Evolutionary conservation across 2,329 filamentous ascomycete genomes (phyloP).

Genomic region (Penicillium decumbens): DNA sequence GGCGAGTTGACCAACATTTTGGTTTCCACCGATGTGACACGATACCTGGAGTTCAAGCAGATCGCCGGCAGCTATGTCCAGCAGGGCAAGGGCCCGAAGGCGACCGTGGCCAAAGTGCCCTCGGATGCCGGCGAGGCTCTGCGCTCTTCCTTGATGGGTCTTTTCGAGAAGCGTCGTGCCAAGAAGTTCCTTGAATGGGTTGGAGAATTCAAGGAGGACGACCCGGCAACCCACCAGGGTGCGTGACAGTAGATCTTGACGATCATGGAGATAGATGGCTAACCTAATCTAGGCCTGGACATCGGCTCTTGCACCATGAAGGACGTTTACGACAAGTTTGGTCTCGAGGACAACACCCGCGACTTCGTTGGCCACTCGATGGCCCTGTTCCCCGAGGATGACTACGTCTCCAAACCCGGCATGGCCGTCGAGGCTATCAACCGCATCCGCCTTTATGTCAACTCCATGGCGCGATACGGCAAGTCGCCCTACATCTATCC

Average conservation of each 20-base stretch:
- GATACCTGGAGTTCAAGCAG: slow-evolving; percentile 88
- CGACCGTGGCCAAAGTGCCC: slow-evolving; percentile 93
- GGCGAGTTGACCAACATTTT: slow-evolving; percentile 98
- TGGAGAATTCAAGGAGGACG: slow-evolving; percentile 74
- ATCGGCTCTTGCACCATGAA: slow-evolving; percentile 80
- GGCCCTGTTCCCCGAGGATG: slow-evolving; percentile 89
- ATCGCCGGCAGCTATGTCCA: slow-evolving; percentile 96
- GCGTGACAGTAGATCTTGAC: slow-evolving; percentile 27
- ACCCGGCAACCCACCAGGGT: slow-evolving; percentile 88
- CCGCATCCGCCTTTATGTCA: slow-evolving; percentile 92
- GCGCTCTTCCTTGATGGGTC: slow-evolving; percentile 87
- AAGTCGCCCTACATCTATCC: slow-evolving; percentile 99
- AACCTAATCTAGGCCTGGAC: slow-evolving; percentile 62
- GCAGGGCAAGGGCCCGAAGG: slow-evolving; percentile 74
- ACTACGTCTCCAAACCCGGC: slow-evolving; percentile 71
- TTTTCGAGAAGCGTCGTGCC: slow-evolving; percentile 96
- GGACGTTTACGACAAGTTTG: slow-evolving; percentile 98
- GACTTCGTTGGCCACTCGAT: slow-evolving; percentile 98
- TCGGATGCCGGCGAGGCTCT: slow-evolving; percentile 88
- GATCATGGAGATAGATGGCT: slow-evolving; percentile 11
- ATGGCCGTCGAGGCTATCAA: slow-evolving; percentile 78
- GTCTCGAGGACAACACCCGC: slow-evolving; percentile 79
- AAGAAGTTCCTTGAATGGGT: slow-evolving; percentile 97
- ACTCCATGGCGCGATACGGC: slow-evolving; percentile 94
- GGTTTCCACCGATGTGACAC: slow-evolving; percentile 86